Percentiles rank a stretch among this genome's conserved stretches.
Evolutionary conservation across 2,329 filamentous ascomycete genomes (phyloP).

Genomic region (Zalaria sp.): DNA sequence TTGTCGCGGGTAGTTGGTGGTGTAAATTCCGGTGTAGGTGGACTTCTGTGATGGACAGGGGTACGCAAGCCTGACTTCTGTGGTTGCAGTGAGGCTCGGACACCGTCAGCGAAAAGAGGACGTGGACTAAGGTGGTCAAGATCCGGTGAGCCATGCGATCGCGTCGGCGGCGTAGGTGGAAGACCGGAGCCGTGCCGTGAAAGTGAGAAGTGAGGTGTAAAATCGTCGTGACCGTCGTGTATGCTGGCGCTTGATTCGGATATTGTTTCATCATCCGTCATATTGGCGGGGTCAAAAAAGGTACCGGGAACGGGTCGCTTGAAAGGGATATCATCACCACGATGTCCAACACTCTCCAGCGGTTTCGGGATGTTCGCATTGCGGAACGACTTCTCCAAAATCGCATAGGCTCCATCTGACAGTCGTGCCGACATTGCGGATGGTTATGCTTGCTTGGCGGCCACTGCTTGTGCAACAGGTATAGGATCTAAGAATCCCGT

Average conservation of each 20-base stretch:
- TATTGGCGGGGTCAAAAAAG: background rate
- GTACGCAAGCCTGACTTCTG: conserved; percentile 26
- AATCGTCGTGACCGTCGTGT: conserved; percentile 4
- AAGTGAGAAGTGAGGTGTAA: conserved; percentile 1
- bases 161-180: conserved; percentile 31
- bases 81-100: conserved; percentile 22
- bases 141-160: conserved; percentile 15
- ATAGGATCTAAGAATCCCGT: too few relatives aligned
- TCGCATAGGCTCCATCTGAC: conserved; percentile 4
- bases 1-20: conserved; percentile 14
- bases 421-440: conserved; percentile 3
- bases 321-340: background rate
- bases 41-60: conserved; percentile 23
- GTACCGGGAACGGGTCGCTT: background rate
- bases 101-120: conserved; percentile 22
- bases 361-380: conserved; percentile 2
- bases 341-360: conserved; percentile 3
- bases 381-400: conserved; percentile 5
- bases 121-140: conserved; percentile 13
- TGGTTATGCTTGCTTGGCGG: background rate
- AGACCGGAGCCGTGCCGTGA: conserved; percentile 19
- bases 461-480: too few relatives aligned
- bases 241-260: background rate
- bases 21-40: conserved; percentile 21
- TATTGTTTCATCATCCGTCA: background rate